Base-by-base conservation (phyloP, 495 filamentous ascomycete genomes). In the Podospora conica region DNA sequence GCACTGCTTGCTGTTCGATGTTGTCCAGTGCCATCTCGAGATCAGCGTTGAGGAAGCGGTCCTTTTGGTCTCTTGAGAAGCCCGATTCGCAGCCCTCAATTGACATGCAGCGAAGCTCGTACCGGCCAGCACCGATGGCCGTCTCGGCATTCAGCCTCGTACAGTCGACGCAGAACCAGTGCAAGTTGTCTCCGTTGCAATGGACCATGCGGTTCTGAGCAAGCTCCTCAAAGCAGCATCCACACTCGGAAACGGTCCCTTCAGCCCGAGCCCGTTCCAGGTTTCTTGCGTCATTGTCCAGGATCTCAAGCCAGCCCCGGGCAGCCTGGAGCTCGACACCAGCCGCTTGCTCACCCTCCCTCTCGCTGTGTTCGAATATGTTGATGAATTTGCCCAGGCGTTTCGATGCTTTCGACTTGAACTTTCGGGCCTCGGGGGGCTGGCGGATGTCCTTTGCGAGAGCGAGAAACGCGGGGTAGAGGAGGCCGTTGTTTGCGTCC, bases 141-240 rank as follows among this genome's bases (percentile, higher is more conserved):
- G 76, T 83, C 66, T 90, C 85, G n/a, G 90, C 89, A 67, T 85
- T 84, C 28, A 66, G 80, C 68, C 75, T 82, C 22, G 87, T 83
- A 70, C 92, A 96, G 18, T 74, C 79, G 27, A 77, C 79, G 75
- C 92, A 96, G 71, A 93, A 91, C 74, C 84, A 87, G 53, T 82
- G 76, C 9, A 67, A 1, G 0, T 76, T 64, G 0, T 81, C 75
- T 48, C 80, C 80, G 58, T 87, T 77, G 76, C 92, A 96, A 55
- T 86, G 84, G 3, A 89, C 82, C 81, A 89, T 86, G 29, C 84
- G 80, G 70, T 91, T 88, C 58, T 84, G 75, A 9, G 89, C 80
- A 60, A 81, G 82, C 3, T 92, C 88, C 11, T 79, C 77, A 67
- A 81, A 94, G 72, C 92, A 96, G 70, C 89, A 91, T 18, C 79